phyloP scores from a whole-genome alignment of 805 yeast genomes.

The Candida krabiensis region DNA sequence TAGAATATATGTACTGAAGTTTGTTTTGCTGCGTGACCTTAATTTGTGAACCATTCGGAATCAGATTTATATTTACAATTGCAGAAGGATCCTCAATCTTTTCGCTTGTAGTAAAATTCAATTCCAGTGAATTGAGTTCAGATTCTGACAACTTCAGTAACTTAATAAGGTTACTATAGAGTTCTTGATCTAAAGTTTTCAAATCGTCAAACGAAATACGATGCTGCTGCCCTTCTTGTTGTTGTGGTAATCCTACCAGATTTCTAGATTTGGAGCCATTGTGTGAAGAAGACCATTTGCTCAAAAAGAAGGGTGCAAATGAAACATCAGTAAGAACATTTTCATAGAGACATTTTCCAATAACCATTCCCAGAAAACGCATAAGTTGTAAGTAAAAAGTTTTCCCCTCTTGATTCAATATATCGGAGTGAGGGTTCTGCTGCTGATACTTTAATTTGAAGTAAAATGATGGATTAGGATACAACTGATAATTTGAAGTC shows the following conservation, averaged over 20 bases:
- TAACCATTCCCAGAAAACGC: constrained; percentile 73
- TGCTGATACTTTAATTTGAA: constrained; percentile 28
- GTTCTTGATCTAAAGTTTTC: constrained; percentile 62
- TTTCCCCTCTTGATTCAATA: constrained; percentile 25
- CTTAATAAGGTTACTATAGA: constrained; percentile 65
- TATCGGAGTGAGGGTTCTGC: constrained; percentile 25
- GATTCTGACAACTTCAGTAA: constrained; percentile 53
- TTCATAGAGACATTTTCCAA: constrained; percentile 89
- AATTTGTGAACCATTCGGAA: constrained; percentile 55
- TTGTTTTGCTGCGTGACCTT: constrained; percentile 63
- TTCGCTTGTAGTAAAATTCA: constrained; percentile 67
- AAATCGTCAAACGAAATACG: constrained; percentile 78
- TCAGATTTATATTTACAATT: constrained; percentile 51
- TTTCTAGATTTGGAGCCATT: constrained; percentile 32
- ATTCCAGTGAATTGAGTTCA: constrained; percentile 58
- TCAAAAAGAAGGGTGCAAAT: constrained; percentile 84
- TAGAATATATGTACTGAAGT: constrained; percentile 69
- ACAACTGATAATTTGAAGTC: constrained; percentile 57
- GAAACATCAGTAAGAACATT: constrained; percentile 75
- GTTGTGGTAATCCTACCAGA: constrained; percentile 17
- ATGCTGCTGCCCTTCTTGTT: constrained; percentile 29
- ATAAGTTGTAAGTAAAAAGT: constrained; percentile 31
- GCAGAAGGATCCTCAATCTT: constrained; percentile 34
- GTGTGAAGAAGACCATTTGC: constrained; percentile 49
- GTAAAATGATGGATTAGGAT: constrained; percentile 62